Evolutionary conservation across 2,329 filamentous ascomycete species (phyloP), one percentile per base, ranked within the genome.

Genomic region (Bipolaris gigantea): DNA sequence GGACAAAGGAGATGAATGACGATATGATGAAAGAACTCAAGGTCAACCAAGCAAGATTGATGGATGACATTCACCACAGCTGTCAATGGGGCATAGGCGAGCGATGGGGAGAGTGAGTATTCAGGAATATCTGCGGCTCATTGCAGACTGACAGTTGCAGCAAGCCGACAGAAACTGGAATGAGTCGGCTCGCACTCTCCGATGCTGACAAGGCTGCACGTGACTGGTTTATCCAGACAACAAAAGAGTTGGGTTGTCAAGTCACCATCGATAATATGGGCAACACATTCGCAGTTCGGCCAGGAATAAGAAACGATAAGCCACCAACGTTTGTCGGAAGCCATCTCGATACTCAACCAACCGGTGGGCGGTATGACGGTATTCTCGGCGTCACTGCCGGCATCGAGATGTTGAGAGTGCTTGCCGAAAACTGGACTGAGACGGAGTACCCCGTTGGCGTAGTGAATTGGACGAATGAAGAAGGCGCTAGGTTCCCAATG

Each of bases 401-500:
- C 0, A 78, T 94, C 0, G 90, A 94, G 73, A 86, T 89, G 71
- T 76, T 94, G 13, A 83, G 80, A 55, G 81, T 85, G 0, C 76
- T 95, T 40, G 80, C 86, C 5, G 89, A 92, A 16, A 82, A 86
- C 56, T 77, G 82, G 19, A 77, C 88, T 2, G 81, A 88, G 66
- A 92, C 89, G 0, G 82, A 88, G 40, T 88, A 84, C 35, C 86
- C 87, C 1, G 81, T 92, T 0, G 89, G 88, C 1, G 83, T 92
- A 1, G 84, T 92, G 2, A 90, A 92, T 66, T 90, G 87, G 88
- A 92, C 88, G 2, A 90, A 90, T 66, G 90, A 94, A 76, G 90
- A 94, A 75, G 89, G 89, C 2, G 89, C 89, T 1, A 83, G 89
- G 0, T 93, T 93, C 59, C 89, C 89, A 0, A 85, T 86, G 49